A percentile compares a stretch with the other conserved stretches of the same genome.
phyloP scores from a whole-genome alignment of 768 basidiomycete genomes.

The Mycena alexandri region DNA sequence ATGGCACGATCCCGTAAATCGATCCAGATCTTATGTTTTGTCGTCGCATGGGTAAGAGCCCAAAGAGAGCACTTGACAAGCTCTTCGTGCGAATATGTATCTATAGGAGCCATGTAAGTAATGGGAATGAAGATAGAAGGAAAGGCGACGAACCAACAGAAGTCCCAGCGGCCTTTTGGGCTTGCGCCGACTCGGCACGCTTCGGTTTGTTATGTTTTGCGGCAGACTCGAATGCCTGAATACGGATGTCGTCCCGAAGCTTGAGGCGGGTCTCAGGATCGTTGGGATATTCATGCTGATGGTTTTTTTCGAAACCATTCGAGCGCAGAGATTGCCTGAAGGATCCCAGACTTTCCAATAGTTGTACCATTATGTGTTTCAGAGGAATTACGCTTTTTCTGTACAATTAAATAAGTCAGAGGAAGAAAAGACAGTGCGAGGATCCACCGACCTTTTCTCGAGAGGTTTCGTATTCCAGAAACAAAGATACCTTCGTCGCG shows the following conservation, averaged over 20 bases:
- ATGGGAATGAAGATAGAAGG: neutral
- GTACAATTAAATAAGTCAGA: too few relatives aligned
- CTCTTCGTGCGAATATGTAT: slow-evolving; percentile 6
- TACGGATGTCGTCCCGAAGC: slow-evolving; percentile 13
- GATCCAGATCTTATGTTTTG: neutral
- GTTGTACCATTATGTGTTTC: too few relatives aligned
- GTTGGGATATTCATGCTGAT: slow-evolving; percentile 11
- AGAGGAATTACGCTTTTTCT: too few relatives aligned
- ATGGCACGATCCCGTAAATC: slow-evolving; percentile 46
- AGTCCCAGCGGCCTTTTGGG: slow-evolving; percentile 9
- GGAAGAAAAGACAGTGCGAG: too few relatives aligned
- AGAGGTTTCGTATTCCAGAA: too few relatives aligned
- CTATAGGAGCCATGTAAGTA: neutral
- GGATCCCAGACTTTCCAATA: neutral
- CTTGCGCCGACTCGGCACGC: slow-evolving; percentile 10
- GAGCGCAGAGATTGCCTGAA: slow-evolving; percentile 24
- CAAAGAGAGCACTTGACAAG: slow-evolving; percentile 3
- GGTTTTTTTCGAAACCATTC: slow-evolving; percentile 1
- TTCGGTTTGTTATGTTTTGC: slow-evolving; percentile 4
- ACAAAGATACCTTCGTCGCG: too few relatives aligned
- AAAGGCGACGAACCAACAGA: slow-evolving; percentile 3
- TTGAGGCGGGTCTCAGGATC: slow-evolving; percentile 10
- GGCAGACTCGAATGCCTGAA: slow-evolving; percentile 4
- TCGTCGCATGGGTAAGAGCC: neutral
- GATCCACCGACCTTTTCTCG: too few relatives aligned